Base-by-base conservation (phyloP, 305 asterid species). In the Stenogyne calaminthoides region DNA sequence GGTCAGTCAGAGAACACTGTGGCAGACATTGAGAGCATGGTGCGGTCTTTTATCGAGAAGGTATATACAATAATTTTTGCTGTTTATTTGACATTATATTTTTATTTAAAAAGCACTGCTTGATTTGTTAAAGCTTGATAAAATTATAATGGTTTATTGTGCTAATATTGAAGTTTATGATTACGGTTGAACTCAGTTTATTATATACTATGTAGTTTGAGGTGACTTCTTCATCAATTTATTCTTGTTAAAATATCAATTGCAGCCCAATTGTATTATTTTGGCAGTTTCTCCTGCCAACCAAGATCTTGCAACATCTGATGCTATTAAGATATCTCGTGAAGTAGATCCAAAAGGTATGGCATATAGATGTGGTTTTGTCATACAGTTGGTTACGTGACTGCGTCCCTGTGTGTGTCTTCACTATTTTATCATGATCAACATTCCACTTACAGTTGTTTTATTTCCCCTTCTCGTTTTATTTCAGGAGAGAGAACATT, bases 291-390 rank as follows among this genome's bases (percentile, higher is more conserved):
- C 99, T 81, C 98, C 99, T 76, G 99, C 98, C 74, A 94, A 91
- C 77, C 99, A 94, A 89, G 99, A 94, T 83, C 95, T 94, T 77
- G 99, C 99, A 70, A 94, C 98, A 40, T 94, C 99, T 16, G 98
- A 94, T 82, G 99, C 99, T 67, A 94, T 94, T 76, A 94, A 92
- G 86, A 84, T 94, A 59, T 87, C 98, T 63, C 96, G 98, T 64
- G 99, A 94, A 84, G 96, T 94, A 32, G 99, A 94, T 80, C 97
- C 96, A n/a, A 90, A 85, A 88, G 99, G 99, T 87, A 79, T 61
- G 73, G 9, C 64, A 64, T 71, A 20, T 60, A 16, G 20, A 29
- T 54, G 37, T 25, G 64, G 10, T 60, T 67, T 18, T 8, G 47
- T 18, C 42, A 25, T 52, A 49, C 27, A 58, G 15, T 56, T 42